Evolutionary conservation across 169 alveolate genomes (phyloP).

Genomic region (Plasmodium inui): DNA sequence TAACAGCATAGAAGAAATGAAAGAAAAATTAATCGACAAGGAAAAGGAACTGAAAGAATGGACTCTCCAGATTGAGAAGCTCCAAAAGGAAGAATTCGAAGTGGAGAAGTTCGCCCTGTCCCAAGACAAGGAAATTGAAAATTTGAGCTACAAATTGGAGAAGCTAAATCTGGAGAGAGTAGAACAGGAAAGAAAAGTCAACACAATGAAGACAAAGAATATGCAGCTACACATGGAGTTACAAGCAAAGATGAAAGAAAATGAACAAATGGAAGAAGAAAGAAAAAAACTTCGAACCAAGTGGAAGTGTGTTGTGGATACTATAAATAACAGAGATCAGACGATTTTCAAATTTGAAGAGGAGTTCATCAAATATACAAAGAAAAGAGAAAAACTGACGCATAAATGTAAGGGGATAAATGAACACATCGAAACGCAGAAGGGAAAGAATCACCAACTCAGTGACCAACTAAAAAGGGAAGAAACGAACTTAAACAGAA

Average conservation of each 20-base stretch:
- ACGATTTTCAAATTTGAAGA: slow-evolving; percentile 55
- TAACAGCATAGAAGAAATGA: slow-evolving; percentile 38
- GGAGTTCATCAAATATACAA: slow-evolving; percentile 17
- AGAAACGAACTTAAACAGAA: slow-evolving; percentile 7
- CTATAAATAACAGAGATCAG: slow-evolving; percentile 41
- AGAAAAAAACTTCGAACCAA: slow-evolving; percentile 30
- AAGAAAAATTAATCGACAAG: slow-evolving; percentile 22
- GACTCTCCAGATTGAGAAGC: background rate
- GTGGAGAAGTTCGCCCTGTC: slow-evolving; percentile 21
- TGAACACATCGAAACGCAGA: slow-evolving; percentile 2
- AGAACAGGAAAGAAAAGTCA: slow-evolving; percentile 35
- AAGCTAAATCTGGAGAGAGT: slow-evolving; percentile 13
- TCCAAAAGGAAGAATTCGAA: slow-evolving; percentile 69
- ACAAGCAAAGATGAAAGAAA: background rate
- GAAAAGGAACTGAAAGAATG: slow-evolving; percentile 56
- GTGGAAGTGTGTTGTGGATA: slow-evolving; percentile 36
- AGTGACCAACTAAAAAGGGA: slow-evolving; percentile 19
- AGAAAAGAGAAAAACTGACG: slow-evolving; percentile 18
- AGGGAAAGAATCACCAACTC: background rate
- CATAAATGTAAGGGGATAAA: slow-evolving; percentile 10
- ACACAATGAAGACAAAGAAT: slow-evolving; percentile 22
- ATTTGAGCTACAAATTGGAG: slow-evolving; percentile 25
- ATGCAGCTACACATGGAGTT: slow-evolving; percentile 39
- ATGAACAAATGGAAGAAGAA: slow-evolving; percentile 34
- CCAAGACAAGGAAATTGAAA: slow-evolving; percentile 61